Evolutionary conservation across 2,329 filamentous ascomycete genomes (phyloP).

Genomic region (Pezicula carpinea): DNA sequence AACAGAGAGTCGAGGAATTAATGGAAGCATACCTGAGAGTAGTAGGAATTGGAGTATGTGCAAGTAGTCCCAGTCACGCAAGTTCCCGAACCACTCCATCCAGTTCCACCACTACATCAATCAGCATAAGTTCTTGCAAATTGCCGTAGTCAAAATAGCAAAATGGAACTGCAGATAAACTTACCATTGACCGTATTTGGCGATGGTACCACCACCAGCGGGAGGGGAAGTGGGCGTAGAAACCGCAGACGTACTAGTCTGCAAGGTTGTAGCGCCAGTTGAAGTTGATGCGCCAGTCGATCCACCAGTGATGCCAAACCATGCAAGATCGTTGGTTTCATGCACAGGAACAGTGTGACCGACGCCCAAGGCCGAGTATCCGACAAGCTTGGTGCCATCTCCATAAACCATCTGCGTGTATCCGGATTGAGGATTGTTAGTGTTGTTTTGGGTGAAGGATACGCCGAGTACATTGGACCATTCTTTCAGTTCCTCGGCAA

Average conservation of each 20-base stretch:
- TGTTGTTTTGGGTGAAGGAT: slow-evolving; percentile 19
- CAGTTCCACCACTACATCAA: slow-evolving; percentile 8
- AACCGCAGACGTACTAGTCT: too few relatives aligned
- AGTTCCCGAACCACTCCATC: slow-evolving; percentile 8
- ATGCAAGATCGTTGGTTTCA: slow-evolving; percentile 22
- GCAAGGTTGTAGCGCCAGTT: too few relatives aligned
- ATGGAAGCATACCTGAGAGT: slow-evolving; percentile 6
- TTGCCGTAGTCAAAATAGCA: too few relatives aligned
- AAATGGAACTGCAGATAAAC: slow-evolving; percentile 5
- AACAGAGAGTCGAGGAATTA: too few relatives aligned
- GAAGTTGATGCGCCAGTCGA: too few relatives aligned
- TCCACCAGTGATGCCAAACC: slow-evolving; percentile 11
- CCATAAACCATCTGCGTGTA: slow-evolving; percentile 31
- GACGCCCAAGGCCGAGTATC: slow-evolving; percentile 25
- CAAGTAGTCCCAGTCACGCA: slow-evolving; percentile 10
- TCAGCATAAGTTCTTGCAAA: too few relatives aligned
- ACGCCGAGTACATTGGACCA: slow-evolving; percentile 36
- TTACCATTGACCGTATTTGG: slow-evolving; percentile 1
- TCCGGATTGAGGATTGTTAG: slow-evolving; percentile 20
- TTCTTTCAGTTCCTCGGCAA: slow-evolving; percentile 39
- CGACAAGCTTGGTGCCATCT: slow-evolving; percentile 28
- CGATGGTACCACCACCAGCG: neutral
- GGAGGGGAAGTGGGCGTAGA: too few relatives aligned
- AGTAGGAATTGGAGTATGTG: slow-evolving; percentile 8
- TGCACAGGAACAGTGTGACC: slow-evolving; percentile 28